A percentile compares a stretch with the other conserved stretches of the same genome.
These are phyloP conservation scores for Phytophthora quininea DNA, from an alignment of 352 stramenopile species.

Conservation along the genomic window DNA sequence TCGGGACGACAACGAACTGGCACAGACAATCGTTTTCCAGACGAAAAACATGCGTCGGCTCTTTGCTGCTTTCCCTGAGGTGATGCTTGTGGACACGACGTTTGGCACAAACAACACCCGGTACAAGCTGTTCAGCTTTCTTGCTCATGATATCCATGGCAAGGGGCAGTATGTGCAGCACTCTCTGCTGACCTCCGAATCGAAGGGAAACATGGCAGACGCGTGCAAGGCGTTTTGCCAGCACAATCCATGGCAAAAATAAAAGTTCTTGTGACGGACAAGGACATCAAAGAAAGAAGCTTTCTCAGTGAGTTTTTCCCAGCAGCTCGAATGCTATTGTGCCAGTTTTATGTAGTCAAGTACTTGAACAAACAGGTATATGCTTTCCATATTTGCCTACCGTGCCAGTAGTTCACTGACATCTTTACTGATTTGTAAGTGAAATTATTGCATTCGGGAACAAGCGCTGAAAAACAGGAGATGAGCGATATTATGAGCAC, in stretches of 20 bases:
- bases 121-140: constrained; percentile 8
- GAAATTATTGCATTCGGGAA: neutral
- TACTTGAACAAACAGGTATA: neutral
- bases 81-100: neutral
- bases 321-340: neutral
- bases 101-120: neutral
- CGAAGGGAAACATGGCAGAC: constrained; percentile 7
- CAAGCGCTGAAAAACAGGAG: neutral
- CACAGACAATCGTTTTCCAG: neutral
- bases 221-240: constrained; percentile 7
- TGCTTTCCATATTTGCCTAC: neutral
- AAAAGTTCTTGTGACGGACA: neutral
- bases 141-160: constrained; percentile 9
- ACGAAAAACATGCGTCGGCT: constrained; percentile 6
- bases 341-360: neutral
- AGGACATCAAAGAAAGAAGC: neutral
- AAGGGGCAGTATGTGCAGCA: constrained; percentile 13
- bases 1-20: neutral
- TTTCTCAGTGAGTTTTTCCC: neutral
- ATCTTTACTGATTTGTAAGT: neutral
- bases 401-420: too few relatives aligned
- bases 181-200: constrained; percentile 4
- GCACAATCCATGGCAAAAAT: neutral
- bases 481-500: neutral
- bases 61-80: constrained; percentile 2